Evolutionary conservation across 441 rosid genomes (phyloP).

Genomic region (Rhodomyrtus psidioides): DNA sequence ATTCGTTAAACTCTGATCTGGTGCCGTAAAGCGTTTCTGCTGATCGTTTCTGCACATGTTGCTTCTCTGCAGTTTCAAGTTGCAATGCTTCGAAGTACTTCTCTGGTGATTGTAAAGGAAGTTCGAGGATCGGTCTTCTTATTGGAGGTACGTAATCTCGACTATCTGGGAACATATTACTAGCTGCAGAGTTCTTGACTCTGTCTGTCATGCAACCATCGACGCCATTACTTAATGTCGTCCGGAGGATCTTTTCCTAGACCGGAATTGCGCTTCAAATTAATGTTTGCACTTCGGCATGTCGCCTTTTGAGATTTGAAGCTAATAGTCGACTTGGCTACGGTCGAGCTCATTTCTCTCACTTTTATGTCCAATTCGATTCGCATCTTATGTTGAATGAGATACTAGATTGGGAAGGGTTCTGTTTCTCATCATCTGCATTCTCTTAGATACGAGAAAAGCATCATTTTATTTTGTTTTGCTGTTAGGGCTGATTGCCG

Average conservation of each 20-base stretch:
- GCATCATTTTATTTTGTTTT: background rate
- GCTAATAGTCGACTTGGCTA: background rate
- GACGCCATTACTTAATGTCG: background rate
- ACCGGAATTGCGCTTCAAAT: background rate
- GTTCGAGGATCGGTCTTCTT: conserved; percentile 35
- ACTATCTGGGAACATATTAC: background rate
- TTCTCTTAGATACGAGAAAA: background rate
- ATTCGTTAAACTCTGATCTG: background rate
- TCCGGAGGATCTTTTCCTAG: background rate
- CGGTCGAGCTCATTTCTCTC: background rate
- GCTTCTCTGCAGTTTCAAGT: conserved; percentile 15
- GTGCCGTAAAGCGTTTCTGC: background rate
- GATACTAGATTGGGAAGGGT: background rate
- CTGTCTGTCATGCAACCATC: background rate
- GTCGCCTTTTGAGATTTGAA: background rate
- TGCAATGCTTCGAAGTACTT: conserved; percentile 37
- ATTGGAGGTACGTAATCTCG: conserved; percentile 46
- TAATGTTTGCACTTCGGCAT: background rate
- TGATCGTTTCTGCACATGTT: background rate
- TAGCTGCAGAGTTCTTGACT: background rate
- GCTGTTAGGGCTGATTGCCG: background rate
- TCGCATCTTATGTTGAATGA: background rate
- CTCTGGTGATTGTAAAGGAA: conserved; percentile 39
- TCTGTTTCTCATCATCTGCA: background rate
- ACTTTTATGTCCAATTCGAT: background rate